Evolutionary conservation across 345 rosid genomes (phyloP), one percentile per base, ranked within the genome.

Genomic region (Bruguiera gymnorhiza): DNA sequence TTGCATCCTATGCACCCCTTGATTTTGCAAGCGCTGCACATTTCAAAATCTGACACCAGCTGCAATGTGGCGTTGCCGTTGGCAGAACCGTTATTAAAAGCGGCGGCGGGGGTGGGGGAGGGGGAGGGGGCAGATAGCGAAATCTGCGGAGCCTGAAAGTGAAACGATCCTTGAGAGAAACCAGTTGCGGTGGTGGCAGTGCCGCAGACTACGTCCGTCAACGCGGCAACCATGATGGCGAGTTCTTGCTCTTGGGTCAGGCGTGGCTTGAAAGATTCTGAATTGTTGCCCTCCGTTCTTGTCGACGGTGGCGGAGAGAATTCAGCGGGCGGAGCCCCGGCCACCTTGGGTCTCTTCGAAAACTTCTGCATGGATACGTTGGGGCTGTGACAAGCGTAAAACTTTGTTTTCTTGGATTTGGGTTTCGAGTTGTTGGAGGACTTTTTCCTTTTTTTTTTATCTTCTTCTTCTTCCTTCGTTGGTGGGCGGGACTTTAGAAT

Each of bases 1-100:
- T 86, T 56, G 78, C 99, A 95, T 18, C 94, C 94, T 1, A 88
- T 77, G 66, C 99, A 90, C 1, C 94, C 97, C 8, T 75, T 72
- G 69, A 87, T 85, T 23, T 58, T 77, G 75, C 97, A 92, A 4
- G 83, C 74, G 31, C 68, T 83, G 37, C 99, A 95, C 75, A 86
- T 84, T 79, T 83, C 88, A 10, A 78, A 63, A 51, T 76, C 90
- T 0, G 80, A 66, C 27, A 80, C 70, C 24, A 77, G 83, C 21
- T 76, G 65, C 6, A 72, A 23, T 9, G 46, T 11, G 21, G 30
- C 54, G 46, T 15, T 52, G 55, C 16, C 30, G 4, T 30, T 23
- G 15, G 8, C 15, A 15, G 11, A 10, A 15, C 19, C 36, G 5
- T 2, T 18, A 27, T 9, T 13, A 2, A 68, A 57, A 2, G 30